phyloP scores from a whole-genome alignment of 208 protist species.

The Strigomonas galati region DNA sequence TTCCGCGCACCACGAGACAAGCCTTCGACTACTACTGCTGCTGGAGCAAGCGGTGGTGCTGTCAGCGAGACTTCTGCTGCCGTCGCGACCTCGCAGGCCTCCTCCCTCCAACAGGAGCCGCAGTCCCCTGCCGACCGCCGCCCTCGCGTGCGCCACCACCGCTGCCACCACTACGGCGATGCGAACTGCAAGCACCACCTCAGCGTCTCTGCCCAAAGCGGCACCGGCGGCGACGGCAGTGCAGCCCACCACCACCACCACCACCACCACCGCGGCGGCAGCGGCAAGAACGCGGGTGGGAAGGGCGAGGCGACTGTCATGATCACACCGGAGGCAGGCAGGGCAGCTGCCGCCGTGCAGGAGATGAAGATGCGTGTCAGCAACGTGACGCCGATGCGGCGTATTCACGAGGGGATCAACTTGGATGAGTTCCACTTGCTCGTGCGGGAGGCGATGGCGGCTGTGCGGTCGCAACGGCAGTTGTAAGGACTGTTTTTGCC shows the following conservation, averaged over 20 bases:
- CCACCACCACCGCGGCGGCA: constrained; percentile 2
- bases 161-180: neutral
- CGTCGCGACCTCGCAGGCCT: neutral
- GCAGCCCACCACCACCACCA: neutral
- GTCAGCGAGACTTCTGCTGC: too few species aligned
- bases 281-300: constrained; percentile 1
- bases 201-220: neutral
- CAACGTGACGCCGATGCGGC: constrained; percentile 48
- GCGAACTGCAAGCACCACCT: neutral
- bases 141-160: neutral
- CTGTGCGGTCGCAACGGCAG: constrained; percentile 29
- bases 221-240: neutral
- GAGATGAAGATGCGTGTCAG: constrained; percentile 36
- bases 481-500: neutral
- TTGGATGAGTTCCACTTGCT: constrained; percentile 35
- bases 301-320: constrained; percentile 26
- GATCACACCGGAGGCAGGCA: constrained; percentile 36
- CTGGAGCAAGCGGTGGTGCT: neutral
- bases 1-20: neutral
- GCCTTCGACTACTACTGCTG: neutral
- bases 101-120: neutral
- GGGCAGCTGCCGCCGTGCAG: constrained; percentile 29
- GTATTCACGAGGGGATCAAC: constrained; percentile 48
- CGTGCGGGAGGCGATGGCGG: constrained; percentile 36
- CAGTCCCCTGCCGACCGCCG: neutral